Evolutionary conservation across 192 early-diverging fungal species (phyloP).

Genomic region (Coemansia sp.): DNA sequence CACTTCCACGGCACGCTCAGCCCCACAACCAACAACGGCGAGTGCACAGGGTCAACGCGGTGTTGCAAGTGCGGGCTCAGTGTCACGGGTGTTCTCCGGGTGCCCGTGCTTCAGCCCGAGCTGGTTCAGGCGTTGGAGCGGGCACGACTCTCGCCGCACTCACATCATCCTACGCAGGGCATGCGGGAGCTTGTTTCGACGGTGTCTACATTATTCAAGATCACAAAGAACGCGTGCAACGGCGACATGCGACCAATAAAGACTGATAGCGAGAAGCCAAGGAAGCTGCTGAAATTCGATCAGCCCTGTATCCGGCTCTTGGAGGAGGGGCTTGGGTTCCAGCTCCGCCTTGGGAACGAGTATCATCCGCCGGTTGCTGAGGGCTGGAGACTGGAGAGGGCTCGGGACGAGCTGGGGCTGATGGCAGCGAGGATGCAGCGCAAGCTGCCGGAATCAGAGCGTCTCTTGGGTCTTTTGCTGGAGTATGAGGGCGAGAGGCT

Average conservation of each 20-base stretch:
- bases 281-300: constrained; percentile 39
- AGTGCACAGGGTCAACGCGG: constrained; percentile 10
- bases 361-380: constrained; percentile 25
- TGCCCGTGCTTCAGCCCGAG: constrained; percentile 18
- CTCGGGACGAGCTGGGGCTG: constrained; percentile 28
- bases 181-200: constrained; percentile 31
- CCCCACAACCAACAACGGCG: background rate
- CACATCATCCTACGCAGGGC: constrained; percentile 39
- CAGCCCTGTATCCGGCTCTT: constrained; percentile 29
- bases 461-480: background rate
- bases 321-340: constrained; percentile 35
- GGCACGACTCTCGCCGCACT: constrained; percentile 17
- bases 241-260: constrained; percentile 26
- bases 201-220: constrained; percentile 11
- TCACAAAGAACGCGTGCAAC: constrained; percentile 24
- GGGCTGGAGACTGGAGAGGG: constrained; percentile 11
- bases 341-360: constrained; percentile 8
- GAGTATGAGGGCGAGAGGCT: background rate
- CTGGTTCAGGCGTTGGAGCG: constrained; percentile 12
- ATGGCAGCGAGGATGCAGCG: constrained; percentile 27
- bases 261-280: constrained; percentile 14
- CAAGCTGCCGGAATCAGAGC: constrained; percentile 26
- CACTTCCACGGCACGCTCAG: constrained; percentile 31
- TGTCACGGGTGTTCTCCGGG: background rate
- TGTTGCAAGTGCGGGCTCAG: constrained; percentile 41